Conservation (phyloP, 768 basidiomycete species). For the Piloderma croceum region DNA sequence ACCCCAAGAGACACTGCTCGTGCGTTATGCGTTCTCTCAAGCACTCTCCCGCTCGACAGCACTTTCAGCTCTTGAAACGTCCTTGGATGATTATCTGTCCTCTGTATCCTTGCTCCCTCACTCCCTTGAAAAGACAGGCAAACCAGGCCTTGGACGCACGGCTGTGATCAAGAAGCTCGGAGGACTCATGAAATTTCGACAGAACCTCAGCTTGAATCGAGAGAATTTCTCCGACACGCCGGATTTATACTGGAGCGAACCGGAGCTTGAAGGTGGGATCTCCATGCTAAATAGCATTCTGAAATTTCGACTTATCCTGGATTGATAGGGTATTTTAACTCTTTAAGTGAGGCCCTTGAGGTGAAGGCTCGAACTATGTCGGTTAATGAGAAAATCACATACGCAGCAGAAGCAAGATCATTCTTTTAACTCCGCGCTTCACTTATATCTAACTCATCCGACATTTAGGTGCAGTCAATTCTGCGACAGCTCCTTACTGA, state of each 20-base stretch:
- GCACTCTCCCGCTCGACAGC: conserved; percentile 87
- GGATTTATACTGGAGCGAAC: conserved; percentile 93
- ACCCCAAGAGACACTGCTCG: conserved; percentile 68
- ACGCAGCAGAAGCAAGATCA: conserved; percentile 66
- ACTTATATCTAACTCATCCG: conserved; percentile 2
- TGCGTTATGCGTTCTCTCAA: conserved; percentile 88
- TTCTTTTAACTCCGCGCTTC: background rate
- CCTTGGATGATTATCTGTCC: conserved; percentile 76
- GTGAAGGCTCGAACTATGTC: conserved; percentile 74
- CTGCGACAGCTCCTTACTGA: conserved; percentile 86
- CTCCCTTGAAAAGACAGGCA: conserved; percentile 70
- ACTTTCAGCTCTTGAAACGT: conserved; percentile 79
- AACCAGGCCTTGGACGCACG: conserved; percentile 73
- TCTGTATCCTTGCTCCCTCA: conserved; percentile 79
- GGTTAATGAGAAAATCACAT: conserved; percentile 89
- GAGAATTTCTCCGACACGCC: conserved; percentile 87
- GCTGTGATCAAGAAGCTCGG: conserved; percentile 91
- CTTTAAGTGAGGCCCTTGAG: conserved; percentile 80
- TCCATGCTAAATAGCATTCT: background rate
- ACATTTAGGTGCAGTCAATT: conserved; percentile 69
- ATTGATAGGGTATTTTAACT: conserved; percentile 69
- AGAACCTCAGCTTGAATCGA: conserved; percentile 83
- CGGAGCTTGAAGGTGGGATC: conserved; percentile 69
- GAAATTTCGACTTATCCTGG: background rate
- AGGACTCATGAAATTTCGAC: conserved; percentile 85